A percentile compares a stretch with the other conserved stretches of the same genome.
These are phyloP conservation scores for Rhizophagus prolifer DNA, from an alignment of 192 early-diverging fungal species.

Conservation along the genomic window DNA sequence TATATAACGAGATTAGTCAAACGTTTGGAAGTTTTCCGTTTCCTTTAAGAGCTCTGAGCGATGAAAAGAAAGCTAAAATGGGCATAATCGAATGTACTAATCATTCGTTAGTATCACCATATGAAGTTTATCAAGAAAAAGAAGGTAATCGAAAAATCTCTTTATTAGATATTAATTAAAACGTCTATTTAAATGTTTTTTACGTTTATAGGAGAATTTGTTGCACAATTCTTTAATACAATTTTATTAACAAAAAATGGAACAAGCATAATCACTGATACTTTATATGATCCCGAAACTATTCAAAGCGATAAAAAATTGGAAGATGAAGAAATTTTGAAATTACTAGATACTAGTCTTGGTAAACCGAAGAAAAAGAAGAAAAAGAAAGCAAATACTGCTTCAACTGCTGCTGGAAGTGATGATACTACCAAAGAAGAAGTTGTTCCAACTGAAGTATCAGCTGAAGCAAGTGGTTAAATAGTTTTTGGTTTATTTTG, in stretches of 20 bases:
- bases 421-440: slow-evolving; percentile 19
- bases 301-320: slow-evolving; percentile 87
- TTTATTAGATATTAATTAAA: not conserved
- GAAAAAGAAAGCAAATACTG: slow-evolving; percentile 50
- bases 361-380: slow-evolving; percentile 47
- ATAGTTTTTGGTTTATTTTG: too few species aligned
- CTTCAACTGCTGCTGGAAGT: slow-evolving; percentile 26
- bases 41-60: slow-evolving; percentile 78
- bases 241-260: slow-evolving; percentile 87
- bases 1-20: slow-evolving; percentile 71
- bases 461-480: not conserved
- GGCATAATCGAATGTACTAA: slow-evolving; percentile 89
- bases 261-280: slow-evolving; percentile 79
- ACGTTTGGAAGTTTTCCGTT: slow-evolving; percentile 89
- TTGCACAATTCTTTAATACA: slow-evolving; percentile 93
- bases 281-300: slow-evolving; percentile 69
- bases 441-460: not conserved
- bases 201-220: slow-evolving; percentile 52
- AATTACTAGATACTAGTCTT: slow-evolving; percentile 64
- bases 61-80: slow-evolving; percentile 90
- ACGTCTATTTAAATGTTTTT: not conserved
- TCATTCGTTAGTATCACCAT: slow-evolving; percentile 78
- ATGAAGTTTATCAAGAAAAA: slow-evolving; percentile 84
- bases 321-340: slow-evolving; percentile 74
- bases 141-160: slow-evolving; percentile 39